Conservation (phyloP, 1,139 yeast species). For the Scheffersomyces parashehatae region DNA sequence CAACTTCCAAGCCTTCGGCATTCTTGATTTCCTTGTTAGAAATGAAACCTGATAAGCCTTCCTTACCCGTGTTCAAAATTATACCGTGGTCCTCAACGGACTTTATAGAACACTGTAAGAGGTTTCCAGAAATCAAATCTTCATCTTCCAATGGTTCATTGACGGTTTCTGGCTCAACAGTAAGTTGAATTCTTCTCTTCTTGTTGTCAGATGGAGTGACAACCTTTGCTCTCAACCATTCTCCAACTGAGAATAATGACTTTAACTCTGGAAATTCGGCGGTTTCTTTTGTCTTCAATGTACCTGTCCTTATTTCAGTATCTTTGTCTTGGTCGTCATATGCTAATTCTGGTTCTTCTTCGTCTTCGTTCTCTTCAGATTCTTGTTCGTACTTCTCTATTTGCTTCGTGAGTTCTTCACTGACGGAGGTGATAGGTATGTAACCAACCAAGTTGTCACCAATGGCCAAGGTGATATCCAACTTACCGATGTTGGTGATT, state of each 20-base stretch:
- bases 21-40: conserved; percentile 61
- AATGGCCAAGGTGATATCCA: conserved; percentile 68
- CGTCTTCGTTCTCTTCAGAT: conserved; percentile 45
- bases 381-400: conserved; percentile 52
- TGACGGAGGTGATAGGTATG: conserved; percentile 74
- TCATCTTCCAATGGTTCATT: conserved; percentile 63
- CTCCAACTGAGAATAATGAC: conserved; percentile 65
- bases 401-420: conserved; percentile 57
- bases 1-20: conserved; percentile 20
- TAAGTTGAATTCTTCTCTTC: conserved; percentile 65
- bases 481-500: conserved; percentile 56
- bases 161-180: conserved; percentile 73
- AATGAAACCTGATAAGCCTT: conserved; percentile 65
- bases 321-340: conserved; percentile 32
- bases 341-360: conserved; percentile 45
- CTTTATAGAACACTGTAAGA: conserved; percentile 73
- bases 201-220: conserved; percentile 36
- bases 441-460: conserved; percentile 86
- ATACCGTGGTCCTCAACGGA: conserved; percentile 93
- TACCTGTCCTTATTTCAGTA: conserved; percentile 26
- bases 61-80: conserved; percentile 68
- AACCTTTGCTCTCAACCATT: conserved; percentile 83
- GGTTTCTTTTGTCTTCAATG: conserved; percentile 21
- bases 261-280: conserved; percentile 57
- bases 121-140: conserved; percentile 61